A percentile compares a stretch with the other conserved stretches of the same genome.
phyloP scores from a whole-genome alignment of 2,329 filamentous ascomycete species.

The Aspergillus floridensis region DNA sequence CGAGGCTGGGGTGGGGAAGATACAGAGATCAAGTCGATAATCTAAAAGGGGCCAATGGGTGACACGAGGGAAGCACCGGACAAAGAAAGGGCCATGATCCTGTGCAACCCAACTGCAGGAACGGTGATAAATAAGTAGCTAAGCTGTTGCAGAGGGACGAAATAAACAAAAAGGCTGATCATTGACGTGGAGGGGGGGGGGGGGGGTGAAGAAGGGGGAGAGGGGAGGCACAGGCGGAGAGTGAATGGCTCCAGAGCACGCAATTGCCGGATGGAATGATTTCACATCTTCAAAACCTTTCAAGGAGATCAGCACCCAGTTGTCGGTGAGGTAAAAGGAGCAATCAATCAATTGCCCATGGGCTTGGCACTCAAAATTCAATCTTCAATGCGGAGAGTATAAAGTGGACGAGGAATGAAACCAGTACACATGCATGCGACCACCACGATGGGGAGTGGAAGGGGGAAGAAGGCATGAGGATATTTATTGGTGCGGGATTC shows the following conservation, averaged over 20 bases:
- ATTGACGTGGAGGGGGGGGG: not conserved
- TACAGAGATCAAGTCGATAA: not conserved
- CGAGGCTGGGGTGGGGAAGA: slow-evolving; percentile 8
- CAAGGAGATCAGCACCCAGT: not conserved
- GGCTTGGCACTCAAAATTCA: not conserved
- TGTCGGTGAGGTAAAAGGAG: not conserved
- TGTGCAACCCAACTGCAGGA: not conserved
- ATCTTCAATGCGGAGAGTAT: not conserved
- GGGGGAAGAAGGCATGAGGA: not conserved
- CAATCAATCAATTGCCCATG: not conserved
- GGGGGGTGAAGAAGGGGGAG: not conserved
- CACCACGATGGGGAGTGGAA: not conserved
- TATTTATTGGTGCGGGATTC: not conserved
- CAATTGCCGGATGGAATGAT: slow-evolving; percentile 20
- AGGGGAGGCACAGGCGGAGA: slow-evolving; percentile 4
- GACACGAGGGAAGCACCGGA: not conserved
- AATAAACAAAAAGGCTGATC: not conserved
- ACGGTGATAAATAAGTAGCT: not conserved
- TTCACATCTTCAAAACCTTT: slow-evolving; percentile 4
- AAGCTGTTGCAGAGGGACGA: not conserved
- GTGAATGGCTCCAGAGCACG: slow-evolving; percentile 19
- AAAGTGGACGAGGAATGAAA: not conserved
- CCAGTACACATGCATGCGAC: not conserved
- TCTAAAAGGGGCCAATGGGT: not conserved
- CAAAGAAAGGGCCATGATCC: not conserved